These are phyloP conservation scores for Zymoseptoria pseudotritici DNA, from an alignment of 2,329 filamentous ascomycete genomes.

Conservation along the genomic window DNA sequence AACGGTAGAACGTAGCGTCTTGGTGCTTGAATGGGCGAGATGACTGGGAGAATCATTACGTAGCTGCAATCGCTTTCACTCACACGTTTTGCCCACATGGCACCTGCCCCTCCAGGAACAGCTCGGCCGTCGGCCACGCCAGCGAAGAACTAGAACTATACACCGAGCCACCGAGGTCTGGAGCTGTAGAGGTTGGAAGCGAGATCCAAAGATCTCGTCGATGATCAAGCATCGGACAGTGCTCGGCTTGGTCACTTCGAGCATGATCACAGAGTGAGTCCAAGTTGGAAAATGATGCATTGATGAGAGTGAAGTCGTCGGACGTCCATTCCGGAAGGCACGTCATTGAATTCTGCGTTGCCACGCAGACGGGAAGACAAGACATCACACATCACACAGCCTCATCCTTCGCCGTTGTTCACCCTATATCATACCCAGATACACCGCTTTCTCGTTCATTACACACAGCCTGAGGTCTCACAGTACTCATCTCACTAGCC, in stretches of 20 bases:
- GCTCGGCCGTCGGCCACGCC: constrained; percentile 1
- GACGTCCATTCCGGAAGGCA: not conserved
- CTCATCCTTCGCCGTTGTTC: constrained; percentile 1
- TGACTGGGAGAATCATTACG: not conserved
- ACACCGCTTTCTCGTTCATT: not conserved
- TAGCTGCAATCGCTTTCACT: not conserved
- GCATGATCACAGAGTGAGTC: not conserved
- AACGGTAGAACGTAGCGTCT: not conserved
- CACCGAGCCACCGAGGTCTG: not conserved
- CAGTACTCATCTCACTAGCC: not conserved
- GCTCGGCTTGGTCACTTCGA: not conserved
- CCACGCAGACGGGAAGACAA: not conserved
- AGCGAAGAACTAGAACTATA: not conserved
- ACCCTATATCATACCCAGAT: not conserved
- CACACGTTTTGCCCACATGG: not conserved
- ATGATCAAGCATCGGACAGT: not conserved
- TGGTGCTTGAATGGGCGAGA: not conserved
- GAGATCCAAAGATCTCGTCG: not conserved
- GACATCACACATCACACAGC: not conserved
- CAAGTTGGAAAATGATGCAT: not conserved
- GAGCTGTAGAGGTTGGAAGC: not conserved
- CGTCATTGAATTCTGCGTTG: not conserved
- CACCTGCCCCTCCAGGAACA: not conserved
- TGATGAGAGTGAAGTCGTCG: not conserved
- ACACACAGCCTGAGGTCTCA: not conserved